Evolutionary conservation across 345 rosid species (phyloP).

Genomic region (Orychophragmus violaceus): DNA sequence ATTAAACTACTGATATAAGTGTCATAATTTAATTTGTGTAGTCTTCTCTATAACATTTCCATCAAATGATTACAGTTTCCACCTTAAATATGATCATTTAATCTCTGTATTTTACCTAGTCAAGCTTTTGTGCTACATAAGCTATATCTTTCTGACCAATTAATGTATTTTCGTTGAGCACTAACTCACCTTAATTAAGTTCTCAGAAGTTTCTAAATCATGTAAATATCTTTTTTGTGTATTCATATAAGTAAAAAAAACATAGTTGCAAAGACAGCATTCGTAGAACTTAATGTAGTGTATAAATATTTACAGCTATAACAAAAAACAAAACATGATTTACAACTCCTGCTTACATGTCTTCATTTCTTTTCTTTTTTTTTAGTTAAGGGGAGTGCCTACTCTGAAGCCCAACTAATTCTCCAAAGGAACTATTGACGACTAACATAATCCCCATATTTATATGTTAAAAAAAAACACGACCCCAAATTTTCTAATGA

Average conservation of each 20-base stretch:
- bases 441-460: too few species aligned
- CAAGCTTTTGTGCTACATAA: slow-evolving; percentile 11
- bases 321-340: too few species aligned
- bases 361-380: background rate
- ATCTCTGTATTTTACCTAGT: slow-evolving; percentile 5
- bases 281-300: background rate
- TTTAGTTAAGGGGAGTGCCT: too few species aligned
- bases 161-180: background rate
- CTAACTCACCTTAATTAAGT: background rate
- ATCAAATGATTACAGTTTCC: slow-evolving; percentile 1
- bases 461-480: too few species aligned
- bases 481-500: too few species aligned
- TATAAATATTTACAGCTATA: background rate
- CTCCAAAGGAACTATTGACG: too few species aligned
- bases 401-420: too few species aligned
- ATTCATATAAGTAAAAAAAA: background rate
- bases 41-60: slow-evolving; percentile 10
- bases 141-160: background rate
- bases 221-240: background rate
- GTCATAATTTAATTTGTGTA: slow-evolving; percentile 4
- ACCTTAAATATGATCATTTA: slow-evolving; percentile 20
- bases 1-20: slow-evolving; percentile 25
- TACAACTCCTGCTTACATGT: background rate
- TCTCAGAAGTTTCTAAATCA: background rate
- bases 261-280: background rate